Percentiles rank a stretch among this genome's conserved stretches.
phyloP scores from a whole-genome alignment of 208 protist genomes.

The Kentomonas sorsogonicus region DNA sequence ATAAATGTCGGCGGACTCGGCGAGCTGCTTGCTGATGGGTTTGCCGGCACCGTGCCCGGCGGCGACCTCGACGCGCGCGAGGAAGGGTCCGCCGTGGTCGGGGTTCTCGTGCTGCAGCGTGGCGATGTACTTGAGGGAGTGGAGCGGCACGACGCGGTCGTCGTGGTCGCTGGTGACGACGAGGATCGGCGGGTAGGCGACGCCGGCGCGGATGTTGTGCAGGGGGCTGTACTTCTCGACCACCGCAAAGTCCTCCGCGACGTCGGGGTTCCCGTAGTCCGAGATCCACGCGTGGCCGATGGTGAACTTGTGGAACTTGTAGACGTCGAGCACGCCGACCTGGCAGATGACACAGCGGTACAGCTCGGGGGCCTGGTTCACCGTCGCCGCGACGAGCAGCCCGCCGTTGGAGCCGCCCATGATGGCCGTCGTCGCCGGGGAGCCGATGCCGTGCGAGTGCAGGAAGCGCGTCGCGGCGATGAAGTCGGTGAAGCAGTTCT shows the following conservation, averaged over 20 bases:
- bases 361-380: constrained; percentile 87
- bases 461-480: constrained; percentile 72
- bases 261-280: constrained; percentile 92
- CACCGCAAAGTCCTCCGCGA: constrained; percentile 88
- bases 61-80: constrained; percentile 78
- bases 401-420: constrained; percentile 94
- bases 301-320: constrained; percentile 94
- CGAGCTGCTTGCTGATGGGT: constrained; percentile 83
- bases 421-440: constrained; percentile 79
- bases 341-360: constrained; percentile 82
- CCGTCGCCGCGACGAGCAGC: constrained; percentile 84
- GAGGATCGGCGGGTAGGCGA: constrained; percentile 88
- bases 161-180: constrained; percentile 94
- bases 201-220: constrained; percentile 82
- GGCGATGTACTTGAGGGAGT: constrained; percentile 93
- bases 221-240: constrained; percentile 92
- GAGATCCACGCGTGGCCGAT: constrained; percentile 92
- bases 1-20: constrained; percentile 88
- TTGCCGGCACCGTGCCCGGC: constrained; percentile 92
- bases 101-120: constrained; percentile 89
- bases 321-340: constrained; percentile 93
- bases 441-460: constrained; percentile 68
- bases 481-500: constrained; percentile 91
- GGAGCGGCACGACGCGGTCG: constrained; percentile 94
- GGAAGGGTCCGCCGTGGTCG: constrained; percentile 57